A percentile compares a stretch with the other conserved stretches of the same genome.
phyloP scores from a whole-genome alignment of 768 basidiomycete genomes.

The Xerocomus potaroensis region DNA sequence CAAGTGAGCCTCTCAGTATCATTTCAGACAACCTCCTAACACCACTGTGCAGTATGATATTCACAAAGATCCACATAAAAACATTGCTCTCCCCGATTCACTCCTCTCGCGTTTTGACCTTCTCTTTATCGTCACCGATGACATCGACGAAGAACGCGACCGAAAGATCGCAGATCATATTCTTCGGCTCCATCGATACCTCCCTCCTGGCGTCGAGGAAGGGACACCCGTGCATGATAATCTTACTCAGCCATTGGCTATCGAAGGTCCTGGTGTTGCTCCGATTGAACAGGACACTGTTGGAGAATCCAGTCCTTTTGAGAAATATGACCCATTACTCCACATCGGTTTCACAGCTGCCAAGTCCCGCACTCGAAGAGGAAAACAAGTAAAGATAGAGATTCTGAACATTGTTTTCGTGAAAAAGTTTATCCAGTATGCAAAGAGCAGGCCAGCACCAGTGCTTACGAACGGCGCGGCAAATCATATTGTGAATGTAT shows the following conservation, averaged over 20 bases:
- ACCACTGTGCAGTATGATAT: constrained; percentile 79
- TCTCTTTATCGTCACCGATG: constrained; percentile 96
- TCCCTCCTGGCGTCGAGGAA: constrained; percentile 95
- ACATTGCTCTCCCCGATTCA: constrained; percentile 97
- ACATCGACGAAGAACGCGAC: constrained; percentile 93
- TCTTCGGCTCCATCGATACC: constrained; percentile 93
- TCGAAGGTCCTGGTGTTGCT: constrained; percentile 65
- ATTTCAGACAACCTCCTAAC: constrained; percentile 7
- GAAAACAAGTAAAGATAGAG: constrained; percentile 65
- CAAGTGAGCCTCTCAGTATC: constrained; percentile 52
- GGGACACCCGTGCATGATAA: constrained; percentile 88
- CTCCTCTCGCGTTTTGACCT: constrained; percentile 98
- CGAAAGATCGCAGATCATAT: constrained; percentile 97
- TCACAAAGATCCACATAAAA: constrained; percentile 98
- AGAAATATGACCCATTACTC: constrained; percentile 94
- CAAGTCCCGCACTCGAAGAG: constrained; percentile 50
- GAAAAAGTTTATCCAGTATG: constrained; percentile 98
- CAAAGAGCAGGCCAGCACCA: constrained; percentile 84
- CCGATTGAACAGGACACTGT: constrained; percentile 36
- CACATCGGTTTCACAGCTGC: constrained; percentile 71
- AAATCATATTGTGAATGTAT: constrained; percentile 89
- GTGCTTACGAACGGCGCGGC: constrained; percentile 89
- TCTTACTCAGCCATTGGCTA: constrained; percentile 80
- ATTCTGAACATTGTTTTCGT: constrained; percentile 91
- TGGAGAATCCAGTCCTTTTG: constrained; percentile 66